phyloP scores from a whole-genome alignment of 768 basidiomycete genomes.

The Boletellus emodensis region DNA sequence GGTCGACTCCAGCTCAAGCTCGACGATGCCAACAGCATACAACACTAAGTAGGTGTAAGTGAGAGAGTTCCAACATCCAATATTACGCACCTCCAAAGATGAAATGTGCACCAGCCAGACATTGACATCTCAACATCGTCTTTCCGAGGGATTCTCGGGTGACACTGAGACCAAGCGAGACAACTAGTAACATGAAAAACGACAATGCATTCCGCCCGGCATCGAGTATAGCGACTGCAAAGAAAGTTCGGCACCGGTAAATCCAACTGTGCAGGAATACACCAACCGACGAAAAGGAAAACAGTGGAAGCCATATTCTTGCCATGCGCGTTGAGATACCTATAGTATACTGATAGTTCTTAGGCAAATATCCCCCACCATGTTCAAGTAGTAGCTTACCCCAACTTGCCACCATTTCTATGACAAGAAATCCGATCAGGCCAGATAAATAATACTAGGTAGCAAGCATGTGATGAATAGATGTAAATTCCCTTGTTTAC shows the following conservation, averaged over 20 bases:
- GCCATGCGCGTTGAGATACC: conserved; percentile 88
- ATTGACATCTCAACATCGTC: conserved; percentile 80
- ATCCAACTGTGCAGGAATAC: not conserved
- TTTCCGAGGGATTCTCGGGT: conserved; percentile 83
- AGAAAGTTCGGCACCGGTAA: conserved; percentile 1
- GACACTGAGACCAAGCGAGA: conserved; percentile 88
- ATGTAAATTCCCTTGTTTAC: not conserved
- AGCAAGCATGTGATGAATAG: conserved; percentile 1
- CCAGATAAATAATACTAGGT: conserved; percentile 85
- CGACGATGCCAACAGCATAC: conserved; percentile 93
- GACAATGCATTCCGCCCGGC: conserved; percentile 92
- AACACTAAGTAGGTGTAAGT: conserved; percentile 53
- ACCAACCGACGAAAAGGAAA: conserved; percentile 89
- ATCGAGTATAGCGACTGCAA: conserved; percentile 87
- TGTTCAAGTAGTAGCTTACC: conserved; percentile 41
- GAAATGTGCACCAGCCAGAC: conserved; percentile 83
- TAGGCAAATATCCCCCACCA: conserved; percentile 2
- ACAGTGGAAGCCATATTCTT: conserved; percentile 68
- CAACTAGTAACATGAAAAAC: conserved; percentile 92
- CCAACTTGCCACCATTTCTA: conserved; percentile 95
- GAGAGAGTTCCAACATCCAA: not conserved
- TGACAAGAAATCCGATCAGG: conserved; percentile 77
- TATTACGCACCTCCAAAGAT: conserved; percentile 79
- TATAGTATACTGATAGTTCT: conserved; percentile 69
- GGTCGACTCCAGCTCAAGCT: conserved; percentile 87